A percentile compares a stretch with the other conserved stretches of the same genome.
Conservation (phyloP, 2,329 filamentous ascomycete genomes). For the Trichoderma brevicompactum region DNA sequence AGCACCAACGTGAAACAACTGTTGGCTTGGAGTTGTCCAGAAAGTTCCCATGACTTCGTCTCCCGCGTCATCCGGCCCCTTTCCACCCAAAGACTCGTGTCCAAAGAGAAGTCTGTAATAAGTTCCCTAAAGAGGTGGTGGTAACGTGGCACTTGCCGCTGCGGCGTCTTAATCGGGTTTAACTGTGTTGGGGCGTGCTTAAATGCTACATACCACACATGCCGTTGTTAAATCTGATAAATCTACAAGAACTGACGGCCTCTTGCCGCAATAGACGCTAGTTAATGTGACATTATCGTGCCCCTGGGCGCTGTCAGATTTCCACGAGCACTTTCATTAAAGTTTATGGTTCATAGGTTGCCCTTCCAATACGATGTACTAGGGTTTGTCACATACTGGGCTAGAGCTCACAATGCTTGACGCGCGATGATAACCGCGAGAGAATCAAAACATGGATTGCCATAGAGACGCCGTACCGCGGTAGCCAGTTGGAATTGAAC, state of each 20-base stretch:
- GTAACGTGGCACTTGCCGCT: not conserved
- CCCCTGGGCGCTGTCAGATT: slow-evolving; percentile 19
- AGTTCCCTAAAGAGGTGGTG: not conserved
- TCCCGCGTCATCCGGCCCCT: no score
- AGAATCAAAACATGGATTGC: slow-evolving; percentile 12
- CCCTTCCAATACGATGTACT: not conserved
- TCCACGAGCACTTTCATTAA: slow-evolving; percentile 7
- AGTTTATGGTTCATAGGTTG: slow-evolving; percentile 10
- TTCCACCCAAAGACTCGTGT: no score
- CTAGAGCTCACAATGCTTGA: not conserved
- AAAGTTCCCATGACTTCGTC: no score
- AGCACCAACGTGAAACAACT: not conserved
- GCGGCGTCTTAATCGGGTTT: not conserved
- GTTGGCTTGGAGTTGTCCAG: not conserved
- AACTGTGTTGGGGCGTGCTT: not conserved
- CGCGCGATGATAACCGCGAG: slow-evolving; percentile 1
- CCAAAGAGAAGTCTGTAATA: no score
- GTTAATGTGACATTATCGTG: not conserved
- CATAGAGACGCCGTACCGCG: not conserved
- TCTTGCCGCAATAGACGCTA: not conserved
- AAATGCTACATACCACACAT: not conserved
- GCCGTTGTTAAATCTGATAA: not conserved
- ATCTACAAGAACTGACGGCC: not conserved
- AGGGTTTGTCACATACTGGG: slow-evolving; percentile 10
- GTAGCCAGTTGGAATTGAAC: slow-evolving; percentile 18